Base-by-base conservation (phyloP, 78 protist genomes). In the slime mould (Dictyostelium discoideum) region DNA sequence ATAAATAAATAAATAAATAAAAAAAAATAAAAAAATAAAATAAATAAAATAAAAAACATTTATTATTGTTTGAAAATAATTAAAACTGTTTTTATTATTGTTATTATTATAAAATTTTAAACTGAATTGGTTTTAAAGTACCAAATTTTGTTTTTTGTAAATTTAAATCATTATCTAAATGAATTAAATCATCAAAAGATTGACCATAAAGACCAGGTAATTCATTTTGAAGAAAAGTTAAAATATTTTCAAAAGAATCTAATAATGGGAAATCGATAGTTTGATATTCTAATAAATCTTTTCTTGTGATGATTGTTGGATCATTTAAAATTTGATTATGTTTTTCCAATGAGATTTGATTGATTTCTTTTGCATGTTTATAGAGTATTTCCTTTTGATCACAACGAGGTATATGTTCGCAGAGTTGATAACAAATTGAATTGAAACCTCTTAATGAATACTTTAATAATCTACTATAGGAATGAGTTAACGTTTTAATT, bases 331-430 rank as follows among this genome's bases (percentile, higher is more conserved):
- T 74, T 74, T 37, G 81, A 18, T 74, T 16, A 18, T 74, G 48
- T 37, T 74, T 74, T 74, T 74, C 81, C 46, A 74, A 74, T 37
- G 42, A 29, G 3, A 74, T 29, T 74, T 29, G 24, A 48, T 48
- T 42, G 8, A 40, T 48, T 26, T 44, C 40, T 14, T 29, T 81
- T 1, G 73, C 18, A 26, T 40, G 72, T 20, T 13, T 78, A 42
- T n/a, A 42, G 11, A n/a, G 60, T 78, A n/a, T 42, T 0, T 37
- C 84, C 2, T 78, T 37, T 78, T 42, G 22, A 48, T 81, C 85
- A 48, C 85, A 81, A 48, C 85, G 57, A 9, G 69, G 73, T 29
- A 48, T 48, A 26, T 81, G 85, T n/a, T 81, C 60, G 14, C 85
- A 81, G 14, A 18, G 24, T 50, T 81, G 65, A 16, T 40, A 81